Evolutionary conservation across 352 stramenopile species (phyloP).

Genomic region (Phytophthora hibernalis): DNA sequence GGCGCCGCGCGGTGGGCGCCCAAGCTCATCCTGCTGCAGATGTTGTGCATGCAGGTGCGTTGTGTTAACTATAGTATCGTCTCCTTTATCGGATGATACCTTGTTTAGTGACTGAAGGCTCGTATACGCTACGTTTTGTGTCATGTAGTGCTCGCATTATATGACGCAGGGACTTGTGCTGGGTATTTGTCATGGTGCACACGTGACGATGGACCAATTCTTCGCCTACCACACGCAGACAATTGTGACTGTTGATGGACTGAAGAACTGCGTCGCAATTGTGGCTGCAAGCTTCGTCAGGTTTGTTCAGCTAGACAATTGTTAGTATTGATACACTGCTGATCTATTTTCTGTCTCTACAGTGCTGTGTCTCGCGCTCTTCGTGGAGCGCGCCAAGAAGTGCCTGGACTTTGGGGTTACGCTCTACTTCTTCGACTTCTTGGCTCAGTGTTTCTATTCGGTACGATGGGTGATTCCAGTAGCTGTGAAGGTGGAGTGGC

Average conservation of each 20-base stretch:
- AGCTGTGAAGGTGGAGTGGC: neutral
- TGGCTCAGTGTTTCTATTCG: slow-evolving; percentile 86
- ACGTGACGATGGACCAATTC: slow-evolving; percentile 82
- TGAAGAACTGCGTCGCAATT: slow-evolving; percentile 85
- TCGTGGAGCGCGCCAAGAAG: slow-evolving; percentile 92
- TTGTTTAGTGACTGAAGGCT: neutral
- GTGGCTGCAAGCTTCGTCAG: slow-evolving; percentile 62
- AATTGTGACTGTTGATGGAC: slow-evolving; percentile 73
- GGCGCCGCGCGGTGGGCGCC: slow-evolving; percentile 79
- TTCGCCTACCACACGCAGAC: slow-evolving; percentile 88
- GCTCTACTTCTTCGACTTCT: slow-evolving; percentile 88
- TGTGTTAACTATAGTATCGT: neutral
- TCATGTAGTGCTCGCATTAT: slow-evolving; percentile 80
- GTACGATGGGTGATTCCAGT: slow-evolving; percentile 34
- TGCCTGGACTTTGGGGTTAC: slow-evolving; percentile 92
- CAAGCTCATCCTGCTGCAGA: slow-evolving; percentile 90
- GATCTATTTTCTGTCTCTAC: neutral
- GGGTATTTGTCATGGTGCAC: slow-evolving; percentile 73
- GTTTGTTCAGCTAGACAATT: slow-evolving; percentile 12
- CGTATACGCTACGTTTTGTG: neutral
- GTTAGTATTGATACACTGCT: neutral
- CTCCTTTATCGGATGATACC: slow-evolving; percentile 8
- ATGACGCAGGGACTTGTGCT: slow-evolving; percentile 75
- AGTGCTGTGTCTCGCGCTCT: slow-evolving; percentile 81
- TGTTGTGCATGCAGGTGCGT: slow-evolving; percentile 86